Evolutionary conservation across 2,329 filamentous ascomycete species (phyloP).

Genomic region (Dactylellina leptospora): DNA sequence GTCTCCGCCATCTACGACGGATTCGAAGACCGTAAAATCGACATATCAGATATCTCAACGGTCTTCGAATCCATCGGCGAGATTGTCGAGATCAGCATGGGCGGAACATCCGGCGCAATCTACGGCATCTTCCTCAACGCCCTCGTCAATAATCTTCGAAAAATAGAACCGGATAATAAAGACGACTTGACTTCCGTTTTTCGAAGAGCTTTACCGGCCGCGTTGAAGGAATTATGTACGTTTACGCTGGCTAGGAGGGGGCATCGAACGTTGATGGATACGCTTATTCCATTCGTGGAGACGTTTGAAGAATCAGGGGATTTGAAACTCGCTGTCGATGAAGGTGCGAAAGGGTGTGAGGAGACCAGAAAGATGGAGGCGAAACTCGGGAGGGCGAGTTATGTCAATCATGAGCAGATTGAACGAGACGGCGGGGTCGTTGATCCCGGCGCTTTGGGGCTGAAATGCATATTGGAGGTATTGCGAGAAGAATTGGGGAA

Average conservation of each 20-base stretch:
- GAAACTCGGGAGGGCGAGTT: conserved; percentile 73
- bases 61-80: conserved; percentile 65
- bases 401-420: conserved; percentile 69
- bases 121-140: conserved; percentile 58
- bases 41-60: conserved; percentile 59
- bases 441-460: conserved; percentile 76
- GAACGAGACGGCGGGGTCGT: conserved; percentile 66
- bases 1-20: conserved; percentile 59
- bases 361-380: conserved; percentile 72
- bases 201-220: conserved; percentile 54
- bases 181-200: conserved; percentile 15
- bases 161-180: conserved; percentile 57
- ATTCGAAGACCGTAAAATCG: conserved; percentile 66
- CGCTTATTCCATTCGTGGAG: conserved; percentile 67
- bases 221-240: conserved; percentile 63
- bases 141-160: conserved; percentile 58
- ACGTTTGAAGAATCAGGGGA: conserved; percentile 63
- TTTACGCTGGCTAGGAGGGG: conserved; percentile 68
- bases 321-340: conserved; percentile 68
- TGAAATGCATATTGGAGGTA: conserved; percentile 63
- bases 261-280: conserved; percentile 69
- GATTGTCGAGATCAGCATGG: conserved; percentile 65
- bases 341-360: conserved; percentile 70
- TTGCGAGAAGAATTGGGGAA: conserved; percentile 56
- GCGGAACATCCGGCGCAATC: conserved; percentile 59